Evolutionary conservation across 345 rosid genomes (phyloP).

Genomic region (Noccaea caerulescens): DNA sequence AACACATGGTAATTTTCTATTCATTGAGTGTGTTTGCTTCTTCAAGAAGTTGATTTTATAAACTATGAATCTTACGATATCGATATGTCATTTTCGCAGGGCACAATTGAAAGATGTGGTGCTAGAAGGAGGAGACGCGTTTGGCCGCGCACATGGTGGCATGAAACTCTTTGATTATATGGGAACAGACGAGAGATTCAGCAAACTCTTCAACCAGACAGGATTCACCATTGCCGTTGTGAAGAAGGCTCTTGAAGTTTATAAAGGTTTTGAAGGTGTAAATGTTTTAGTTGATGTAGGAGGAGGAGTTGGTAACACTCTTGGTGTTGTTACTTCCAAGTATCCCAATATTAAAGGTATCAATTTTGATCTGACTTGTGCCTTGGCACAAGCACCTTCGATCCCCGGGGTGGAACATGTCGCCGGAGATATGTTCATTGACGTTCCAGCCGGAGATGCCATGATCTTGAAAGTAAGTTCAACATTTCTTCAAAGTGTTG

Average conservation of each 20-base stretch:
- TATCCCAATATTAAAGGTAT: slow-evolving; percentile 53
- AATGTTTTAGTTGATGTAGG: slow-evolving; percentile 58
- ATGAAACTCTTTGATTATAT: slow-evolving; percentile 54
- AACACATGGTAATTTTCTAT: slow-evolving; percentile 45
- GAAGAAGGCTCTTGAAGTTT: slow-evolving; percentile 54
- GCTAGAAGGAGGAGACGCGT: slow-evolving; percentile 60
- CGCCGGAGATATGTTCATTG: slow-evolving; percentile 77
- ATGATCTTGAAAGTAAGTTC: slow-evolving; percentile 73
- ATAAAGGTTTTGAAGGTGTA: slow-evolving; percentile 55
- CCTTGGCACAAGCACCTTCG: slow-evolving; percentile 43
- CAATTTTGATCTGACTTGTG: slow-evolving; percentile 51
- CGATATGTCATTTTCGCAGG: slow-evolving; percentile 23
- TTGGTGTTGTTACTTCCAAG: slow-evolving; percentile 50
- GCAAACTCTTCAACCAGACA: slow-evolving; percentile 54
- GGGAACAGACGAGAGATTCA: slow-evolving; percentile 51
- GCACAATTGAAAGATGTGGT: slow-evolving; percentile 50
- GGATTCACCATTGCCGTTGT: slow-evolving; percentile 49
- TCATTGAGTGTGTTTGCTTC: background rate
- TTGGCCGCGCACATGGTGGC: slow-evolving; percentile 58
- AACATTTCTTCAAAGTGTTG: background rate
- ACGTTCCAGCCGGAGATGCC: slow-evolving; percentile 72
- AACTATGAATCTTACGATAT: background rate
- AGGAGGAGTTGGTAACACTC: slow-evolving; percentile 64
- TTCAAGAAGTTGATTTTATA: background rate
- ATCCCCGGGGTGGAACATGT: slow-evolving; percentile 57